These are phyloP conservation scores for Chlorencoelia australis DNA, from an alignment of 2,329 filamentous ascomycete genomes.

Conservation along the genomic window DNA sequence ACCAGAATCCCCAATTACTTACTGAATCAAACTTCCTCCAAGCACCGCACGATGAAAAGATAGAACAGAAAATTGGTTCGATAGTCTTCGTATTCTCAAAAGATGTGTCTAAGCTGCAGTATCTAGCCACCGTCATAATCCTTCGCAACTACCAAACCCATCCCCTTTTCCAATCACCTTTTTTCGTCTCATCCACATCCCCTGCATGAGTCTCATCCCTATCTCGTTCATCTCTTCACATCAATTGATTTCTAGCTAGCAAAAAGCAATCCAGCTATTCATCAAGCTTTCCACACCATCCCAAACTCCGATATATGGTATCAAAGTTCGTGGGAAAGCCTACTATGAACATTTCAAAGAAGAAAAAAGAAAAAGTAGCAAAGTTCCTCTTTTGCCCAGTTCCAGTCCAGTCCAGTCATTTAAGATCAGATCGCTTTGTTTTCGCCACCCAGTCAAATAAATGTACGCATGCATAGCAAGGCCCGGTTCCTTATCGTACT, in stretches of 20 bases:
- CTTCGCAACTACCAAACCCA: constrained; percentile 1
- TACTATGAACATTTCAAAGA: too few relatives aligned
- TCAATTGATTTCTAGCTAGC: background rate
- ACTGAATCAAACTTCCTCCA: too few relatives aligned
- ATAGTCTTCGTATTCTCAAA: background rate
- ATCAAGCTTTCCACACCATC: background rate
- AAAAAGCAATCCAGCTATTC: constrained; percentile 1
- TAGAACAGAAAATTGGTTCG: background rate
- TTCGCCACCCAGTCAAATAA: constrained; percentile 6
- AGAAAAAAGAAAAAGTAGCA: too few relatives aligned
- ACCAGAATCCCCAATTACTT: too few relatives aligned
- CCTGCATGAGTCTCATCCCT: background rate
- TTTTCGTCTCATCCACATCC: background rate
- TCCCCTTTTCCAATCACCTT: too few relatives aligned
- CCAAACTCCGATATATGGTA: too few relatives aligned
- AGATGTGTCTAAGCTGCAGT: background rate
- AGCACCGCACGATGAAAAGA: too few relatives aligned
- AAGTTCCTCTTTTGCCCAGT: too few relatives aligned
- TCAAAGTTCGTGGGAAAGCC: too few relatives aligned
- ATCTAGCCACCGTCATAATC: too few relatives aligned
- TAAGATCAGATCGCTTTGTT: background rate
- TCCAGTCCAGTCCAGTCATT: background rate
- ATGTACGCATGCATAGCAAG: constrained; percentile 10
- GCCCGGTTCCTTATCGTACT: constrained; percentile 7
- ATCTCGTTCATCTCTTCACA: background rate